These are phyloP conservation scores for Pulicaria dysenterica DNA, from an alignment of 129 eudicot genomes.

Conservation along the genomic window DNA sequence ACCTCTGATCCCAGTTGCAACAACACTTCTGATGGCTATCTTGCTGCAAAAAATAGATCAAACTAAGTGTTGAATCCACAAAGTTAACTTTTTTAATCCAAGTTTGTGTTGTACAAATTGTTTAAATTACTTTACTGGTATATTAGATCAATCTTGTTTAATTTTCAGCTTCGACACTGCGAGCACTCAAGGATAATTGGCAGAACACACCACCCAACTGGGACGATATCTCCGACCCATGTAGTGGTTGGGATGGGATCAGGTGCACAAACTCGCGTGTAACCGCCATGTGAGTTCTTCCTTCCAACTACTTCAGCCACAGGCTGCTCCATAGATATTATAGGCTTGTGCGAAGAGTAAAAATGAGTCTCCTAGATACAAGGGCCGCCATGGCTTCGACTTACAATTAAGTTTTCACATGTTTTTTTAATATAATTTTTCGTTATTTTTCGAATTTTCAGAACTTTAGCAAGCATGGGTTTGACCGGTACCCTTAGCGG, in stretches of 20 bases:
- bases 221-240: slow-evolving; percentile 53
- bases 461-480: slow-evolving; percentile 62
- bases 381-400: no score
- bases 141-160: neutral
- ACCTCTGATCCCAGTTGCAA: no score
- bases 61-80: no score
- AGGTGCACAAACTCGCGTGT: slow-evolving; percentile 46
- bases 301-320: neutral
- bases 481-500: slow-evolving; percentile 55
- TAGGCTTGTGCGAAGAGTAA: no score
- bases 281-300: slow-evolving; percentile 47
- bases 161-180: slow-evolving; percentile 41
- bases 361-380: no score
- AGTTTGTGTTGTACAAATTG: no score
- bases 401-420: neutral
- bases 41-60: no score
- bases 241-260: slow-evolving; percentile 65
- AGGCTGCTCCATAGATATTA: no score
- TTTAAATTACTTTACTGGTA: no score
- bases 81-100: no score
- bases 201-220: slow-evolving; percentile 55
- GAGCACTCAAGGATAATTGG: slow-evolving; percentile 46
- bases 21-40: no score
- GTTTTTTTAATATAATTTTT: no score
- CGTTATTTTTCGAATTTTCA: slow-evolving; percentile 26